Conservation (phyloP, 345 rosid species). For the Eucalyptus caleyi region DNA sequence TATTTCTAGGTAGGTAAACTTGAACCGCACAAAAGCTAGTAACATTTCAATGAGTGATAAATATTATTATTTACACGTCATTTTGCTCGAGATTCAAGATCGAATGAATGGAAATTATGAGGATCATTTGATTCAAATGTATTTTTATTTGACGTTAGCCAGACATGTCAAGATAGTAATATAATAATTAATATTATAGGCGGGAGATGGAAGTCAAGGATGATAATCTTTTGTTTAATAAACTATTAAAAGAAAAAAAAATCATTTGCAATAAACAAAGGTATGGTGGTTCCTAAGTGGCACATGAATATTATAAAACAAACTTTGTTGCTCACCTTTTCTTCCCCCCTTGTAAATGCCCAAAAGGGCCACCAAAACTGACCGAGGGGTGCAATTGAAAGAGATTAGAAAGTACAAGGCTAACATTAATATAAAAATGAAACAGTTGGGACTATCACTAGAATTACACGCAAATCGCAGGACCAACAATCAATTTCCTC, state of each 20-base stretch:
- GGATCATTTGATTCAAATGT: too few relatives aligned
- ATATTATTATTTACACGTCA: too few relatives aligned
- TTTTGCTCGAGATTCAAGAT: too few relatives aligned
- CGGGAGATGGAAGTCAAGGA: too few relatives aligned
- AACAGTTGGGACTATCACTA: background rate
- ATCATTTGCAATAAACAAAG: background rate
- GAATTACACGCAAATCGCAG: background rate
- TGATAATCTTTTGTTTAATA: too few relatives aligned
- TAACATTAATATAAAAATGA: background rate
- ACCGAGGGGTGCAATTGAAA: background rate
- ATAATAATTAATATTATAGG: too few relatives aligned
- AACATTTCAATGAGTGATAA: too few relatives aligned
- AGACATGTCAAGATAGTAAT: too few relatives aligned
- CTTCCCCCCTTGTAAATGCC: background rate
- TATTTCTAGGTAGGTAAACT: too few relatives aligned
- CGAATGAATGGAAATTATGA: too few relatives aligned
- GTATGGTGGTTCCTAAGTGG: background rate
- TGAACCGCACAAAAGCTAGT: too few relatives aligned
- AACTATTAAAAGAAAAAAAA: background rate
- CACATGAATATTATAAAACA: background rate
- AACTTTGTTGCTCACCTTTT: background rate
- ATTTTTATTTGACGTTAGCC: too few relatives aligned
- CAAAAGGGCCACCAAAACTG: background rate
- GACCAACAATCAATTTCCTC: background rate
- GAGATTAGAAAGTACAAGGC: background rate